Evolutionary conservation across 2,329 filamentous ascomycete species (phyloP), one percentile per base, ranked within the genome.

Genomic region (Trichophyton simii): DNA sequence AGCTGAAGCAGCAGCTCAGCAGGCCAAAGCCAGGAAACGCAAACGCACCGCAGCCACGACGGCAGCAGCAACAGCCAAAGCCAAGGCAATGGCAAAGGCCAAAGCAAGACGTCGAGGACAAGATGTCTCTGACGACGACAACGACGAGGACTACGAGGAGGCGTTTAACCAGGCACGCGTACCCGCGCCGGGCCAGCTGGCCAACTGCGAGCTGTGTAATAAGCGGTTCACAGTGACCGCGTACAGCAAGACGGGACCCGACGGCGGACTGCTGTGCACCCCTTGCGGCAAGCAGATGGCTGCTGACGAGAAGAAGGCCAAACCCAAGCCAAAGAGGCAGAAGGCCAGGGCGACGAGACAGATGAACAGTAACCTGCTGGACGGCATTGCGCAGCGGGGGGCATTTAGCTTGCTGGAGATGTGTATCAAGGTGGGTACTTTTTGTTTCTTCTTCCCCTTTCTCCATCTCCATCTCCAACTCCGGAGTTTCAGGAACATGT

Each of bases 171-270:
- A 81, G 66, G 84, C 83, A 67, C 67, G 71, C 22, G 71, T 71
- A 28, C 85, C 86, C 1, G 72, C 86, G n/a, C 88, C 90, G 1
- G 91, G 89, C 1, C 92, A 97, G 72, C 83, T 92, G 69, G 90
- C 88, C 65, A 91, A 96, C 66, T 97, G 92, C 71, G 90, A 88
- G 64, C 76, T 86, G 2, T 97, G 92, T 72, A 80, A 82, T 50
- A 95, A 94, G 65, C 85, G 91, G 42, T 97, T 97, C 70, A 96
- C 90, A 0, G 91, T 97, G 52, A 96, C 92, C 0, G 82, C 89
- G 0, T 96, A 96, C 75, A 91, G 87, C 64, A 87, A 90, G 66
- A 82, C 86, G 31, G 90, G 88, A 0, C 87, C 89, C 0, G 80
- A 87, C n/a, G 91, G 91, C 3, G 90, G 90, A 15, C 78, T 97